A percentile compares a stretch with the other conserved stretches of the same genome.
Evolutionary conservation across 768 basidiomycete genomes (phyloP).

Genomic region (Tricholoma flavovirens): DNA sequence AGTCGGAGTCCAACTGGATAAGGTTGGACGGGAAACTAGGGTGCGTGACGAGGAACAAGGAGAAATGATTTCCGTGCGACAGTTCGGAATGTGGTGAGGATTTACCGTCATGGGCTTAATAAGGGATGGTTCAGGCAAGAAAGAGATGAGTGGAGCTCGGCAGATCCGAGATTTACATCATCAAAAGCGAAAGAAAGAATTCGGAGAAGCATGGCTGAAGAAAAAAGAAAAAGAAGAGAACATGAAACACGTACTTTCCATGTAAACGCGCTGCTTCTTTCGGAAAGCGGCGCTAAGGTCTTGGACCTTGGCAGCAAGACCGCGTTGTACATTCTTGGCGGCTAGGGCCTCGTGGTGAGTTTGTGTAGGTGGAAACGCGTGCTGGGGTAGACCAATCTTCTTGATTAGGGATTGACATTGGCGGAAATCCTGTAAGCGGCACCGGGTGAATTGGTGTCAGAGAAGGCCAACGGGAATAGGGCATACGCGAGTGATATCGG

Average conservation of each 20-base stretch:
- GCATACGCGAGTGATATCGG: constrained; percentile 80
- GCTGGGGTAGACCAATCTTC: constrained; percentile 57
- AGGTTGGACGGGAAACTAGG: constrained; percentile 9
- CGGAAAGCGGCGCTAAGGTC: constrained; percentile 87
- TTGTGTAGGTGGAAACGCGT: constrained; percentile 58
- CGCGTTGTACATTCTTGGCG: constrained; percentile 92
- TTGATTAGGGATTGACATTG: constrained; percentile 63
- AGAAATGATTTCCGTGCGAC: constrained; percentile 6
- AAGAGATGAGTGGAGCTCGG: neutral
- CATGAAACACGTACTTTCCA: constrained; percentile 75
- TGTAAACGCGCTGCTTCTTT: constrained; percentile 96
- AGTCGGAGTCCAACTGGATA: constrained; percentile 11
- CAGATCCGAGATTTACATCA: neutral
- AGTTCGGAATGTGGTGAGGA: neutral
- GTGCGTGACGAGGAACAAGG: constrained; percentile 9
- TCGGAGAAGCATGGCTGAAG: constrained; percentile 3
- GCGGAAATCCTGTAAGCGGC: constrained; percentile 59
- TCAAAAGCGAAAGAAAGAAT: neutral
- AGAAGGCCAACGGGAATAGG: neutral
- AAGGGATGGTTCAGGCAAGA: neutral
- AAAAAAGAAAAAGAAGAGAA: constrained; percentile 7
- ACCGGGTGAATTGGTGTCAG: neutral
- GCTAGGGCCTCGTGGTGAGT: constrained; percentile 51
- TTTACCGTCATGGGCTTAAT: neutral
- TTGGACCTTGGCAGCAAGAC: constrained; percentile 93